These are phyloP conservation scores for Mycena sp. DNA, from an alignment of 1,284 basidiomycete species.

Conservation along the genomic window DNA sequence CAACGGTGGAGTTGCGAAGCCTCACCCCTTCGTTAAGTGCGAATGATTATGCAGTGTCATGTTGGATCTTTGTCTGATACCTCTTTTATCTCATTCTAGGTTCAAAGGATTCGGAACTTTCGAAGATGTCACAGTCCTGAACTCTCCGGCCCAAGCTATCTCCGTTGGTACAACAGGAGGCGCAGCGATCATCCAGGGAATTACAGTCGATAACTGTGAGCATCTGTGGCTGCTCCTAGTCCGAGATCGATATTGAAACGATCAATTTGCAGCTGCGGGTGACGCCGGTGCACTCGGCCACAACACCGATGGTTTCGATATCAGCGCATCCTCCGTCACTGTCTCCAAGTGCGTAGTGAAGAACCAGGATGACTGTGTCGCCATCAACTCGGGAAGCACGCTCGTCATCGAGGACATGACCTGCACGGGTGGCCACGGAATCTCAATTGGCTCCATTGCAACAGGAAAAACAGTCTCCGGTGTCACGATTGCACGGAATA, in stretches of 20 bases:
- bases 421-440: slow-evolving; percentile 67
- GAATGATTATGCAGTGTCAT: background rate
- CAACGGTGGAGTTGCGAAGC: slow-evolving; percentile 31
- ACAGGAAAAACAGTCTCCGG: slow-evolving; percentile 56
- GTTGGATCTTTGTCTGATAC: background rate
- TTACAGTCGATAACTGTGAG: slow-evolving; percentile 31
- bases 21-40: slow-evolving; percentile 27
- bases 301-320: slow-evolving; percentile 69
- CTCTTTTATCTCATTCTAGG: background rate
- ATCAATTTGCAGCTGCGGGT: slow-evolving; percentile 23
- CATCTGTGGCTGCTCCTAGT: no score
- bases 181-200: slow-evolving; percentile 12
- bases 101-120: slow-evolving; percentile 33
- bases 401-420: slow-evolving; percentile 63
- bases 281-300: slow-evolving; percentile 39
- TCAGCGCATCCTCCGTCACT: slow-evolving; percentile 52
- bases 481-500: slow-evolving; percentile 59
- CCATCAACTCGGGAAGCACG: slow-evolving; percentile 65
- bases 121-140: slow-evolving; percentile 29
- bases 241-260: background rate
- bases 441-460: slow-evolving; percentile 66
- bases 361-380: slow-evolving; percentile 65
- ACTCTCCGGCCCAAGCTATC: slow-evolving; percentile 33
- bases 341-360: slow-evolving; percentile 52
- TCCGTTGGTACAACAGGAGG: slow-evolving; percentile 29